Evolutionary conservation across 73 alveolate genomes (phyloP).

Genomic region (Paramecium sonneborni): DNA sequence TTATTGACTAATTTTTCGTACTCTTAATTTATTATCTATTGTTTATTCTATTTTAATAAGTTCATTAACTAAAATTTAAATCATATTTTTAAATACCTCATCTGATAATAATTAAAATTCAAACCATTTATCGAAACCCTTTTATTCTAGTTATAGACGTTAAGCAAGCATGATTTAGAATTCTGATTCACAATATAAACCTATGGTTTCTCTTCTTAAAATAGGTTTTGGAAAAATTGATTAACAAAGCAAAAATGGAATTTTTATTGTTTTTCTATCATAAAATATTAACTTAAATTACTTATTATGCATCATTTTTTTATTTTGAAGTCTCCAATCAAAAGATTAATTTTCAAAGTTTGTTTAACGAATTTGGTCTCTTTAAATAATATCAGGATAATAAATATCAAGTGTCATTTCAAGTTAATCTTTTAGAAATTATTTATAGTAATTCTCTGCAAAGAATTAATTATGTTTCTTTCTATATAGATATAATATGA

Average conservation of each 20-base stretch:
- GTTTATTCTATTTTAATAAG: not conserved
- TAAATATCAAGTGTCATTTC: not conserved
- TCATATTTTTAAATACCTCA: not conserved
- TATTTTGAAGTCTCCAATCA: not conserved
- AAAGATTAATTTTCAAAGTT: not conserved
- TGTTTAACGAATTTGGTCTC: not conserved
- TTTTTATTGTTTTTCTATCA: not conserved
- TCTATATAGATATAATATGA: not conserved
- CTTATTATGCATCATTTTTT: not conserved
- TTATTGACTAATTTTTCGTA: not conserved
- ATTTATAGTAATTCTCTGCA: conserved; percentile 27
- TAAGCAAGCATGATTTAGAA: conserved; percentile 13
- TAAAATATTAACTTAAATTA: not conserved
- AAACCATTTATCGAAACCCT: conserved; percentile 34
- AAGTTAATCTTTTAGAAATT: conserved; percentile 16
- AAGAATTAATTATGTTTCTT: conserved; percentile 4
- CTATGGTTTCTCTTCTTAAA: conserved; percentile 43
- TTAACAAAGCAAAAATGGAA: conserved; percentile 27
- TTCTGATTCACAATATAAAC: conserved; percentile 26
- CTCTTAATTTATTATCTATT: not conserved
- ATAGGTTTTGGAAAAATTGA: conserved; percentile 9
- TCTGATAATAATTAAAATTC: not conserved
- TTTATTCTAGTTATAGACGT: conserved; percentile 23
- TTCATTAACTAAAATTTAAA: conserved; percentile 8
- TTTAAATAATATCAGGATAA: conserved; percentile 25